phyloP scores from a whole-genome alignment of 2,329 filamentous ascomycete genomes.

The Grosmannia huntii region DNA sequence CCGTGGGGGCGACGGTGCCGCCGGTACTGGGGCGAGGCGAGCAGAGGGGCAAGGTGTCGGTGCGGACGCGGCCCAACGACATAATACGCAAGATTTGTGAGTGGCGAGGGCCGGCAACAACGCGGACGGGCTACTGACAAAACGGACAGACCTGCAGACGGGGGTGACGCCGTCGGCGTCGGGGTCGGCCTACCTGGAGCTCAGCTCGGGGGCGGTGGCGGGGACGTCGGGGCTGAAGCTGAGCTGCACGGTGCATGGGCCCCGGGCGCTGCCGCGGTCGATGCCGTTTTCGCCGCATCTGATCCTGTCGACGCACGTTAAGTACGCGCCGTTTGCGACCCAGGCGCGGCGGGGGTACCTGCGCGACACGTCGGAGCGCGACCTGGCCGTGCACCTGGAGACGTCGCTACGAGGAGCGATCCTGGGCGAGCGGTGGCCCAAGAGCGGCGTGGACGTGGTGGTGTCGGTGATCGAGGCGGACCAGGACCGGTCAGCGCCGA shows the following conservation, averaged over 20 bases:
- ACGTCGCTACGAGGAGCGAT: conserved; percentile 80
- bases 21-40: conserved; percentile 42
- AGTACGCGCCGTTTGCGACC: conserved; percentile 91
- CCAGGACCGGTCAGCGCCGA: conserved; percentile 50
- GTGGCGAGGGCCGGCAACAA: conserved; percentile 19
- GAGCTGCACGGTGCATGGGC: conserved; percentile 85
- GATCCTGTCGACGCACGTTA: conserved; percentile 83
- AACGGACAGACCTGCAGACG: conserved; percentile 30
- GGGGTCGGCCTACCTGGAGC: conserved; percentile 77
- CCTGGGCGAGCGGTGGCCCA: conserved; percentile 94
- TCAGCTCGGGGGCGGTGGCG: conserved; percentile 33
- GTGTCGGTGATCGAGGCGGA: conserved; percentile 90
- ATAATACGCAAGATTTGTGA: conserved; percentile 77
- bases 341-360: conserved; percentile 72
- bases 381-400: conserved; percentile 82
- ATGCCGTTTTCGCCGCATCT: conserved; percentile 88
- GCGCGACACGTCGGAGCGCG: conserved; percentile 73
- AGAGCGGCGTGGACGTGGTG: conserved; percentile 91
- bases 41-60: conserved; percentile 28
- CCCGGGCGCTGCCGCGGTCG: conserved; percentile 76
- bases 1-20: conserved; percentile 60
- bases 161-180: conserved; percentile 87
- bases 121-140: background rate
- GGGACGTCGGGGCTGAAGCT: conserved; percentile 61
- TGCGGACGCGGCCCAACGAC: conserved; percentile 48